A percentile compares a stretch with the other conserved stretches of the same genome.
Evolutionary conservation across 2,329 filamentous ascomycete species (phyloP).

Genomic region (Xylaria sp.): DNA sequence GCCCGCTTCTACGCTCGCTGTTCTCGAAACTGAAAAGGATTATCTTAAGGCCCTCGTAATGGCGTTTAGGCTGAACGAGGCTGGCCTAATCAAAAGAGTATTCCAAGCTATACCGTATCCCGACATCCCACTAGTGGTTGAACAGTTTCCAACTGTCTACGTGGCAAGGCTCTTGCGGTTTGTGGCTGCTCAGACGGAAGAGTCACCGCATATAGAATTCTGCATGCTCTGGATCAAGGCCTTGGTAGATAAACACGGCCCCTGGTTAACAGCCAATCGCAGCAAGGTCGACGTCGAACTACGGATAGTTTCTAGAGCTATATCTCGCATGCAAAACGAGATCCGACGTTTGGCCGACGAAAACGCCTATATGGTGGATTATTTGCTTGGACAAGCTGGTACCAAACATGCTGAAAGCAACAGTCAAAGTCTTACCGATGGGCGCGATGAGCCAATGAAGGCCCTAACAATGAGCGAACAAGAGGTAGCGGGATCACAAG

Average conservation of each 20-base stretch:
- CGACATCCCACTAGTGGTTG: slow-evolving; percentile 79
- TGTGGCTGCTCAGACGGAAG: slow-evolving; percentile 84
- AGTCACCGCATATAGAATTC: slow-evolving; percentile 92
- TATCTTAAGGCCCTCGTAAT: slow-evolving; percentile 94
- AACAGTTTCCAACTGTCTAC: slow-evolving; percentile 82
- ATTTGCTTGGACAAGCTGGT: slow-evolving; percentile 64
- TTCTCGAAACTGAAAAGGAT: slow-evolving; percentile 71
- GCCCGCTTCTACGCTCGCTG: slow-evolving; percentile 77
- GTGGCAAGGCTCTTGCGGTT: slow-evolving; percentile 84
- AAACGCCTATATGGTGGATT: slow-evolving; percentile 89
- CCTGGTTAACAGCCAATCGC: slow-evolving; percentile 81
- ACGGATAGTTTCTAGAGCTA: slow-evolving; percentile 78
- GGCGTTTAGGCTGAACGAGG: slow-evolving; percentile 94
- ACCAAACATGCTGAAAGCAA: slow-evolving; percentile 25
- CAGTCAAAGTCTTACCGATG: slow-evolving; percentile 20
- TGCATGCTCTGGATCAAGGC: slow-evolving; percentile 92
- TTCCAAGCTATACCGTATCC: slow-evolving; percentile 81
- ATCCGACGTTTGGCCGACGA: slow-evolving; percentile 83
- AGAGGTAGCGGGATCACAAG: slow-evolving; percentile 28
- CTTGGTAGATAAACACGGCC: slow-evolving; percentile 79
- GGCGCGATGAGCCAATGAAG: slow-evolving; percentile 33
- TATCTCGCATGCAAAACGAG: slow-evolving; percentile 81
- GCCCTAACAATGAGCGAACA: slow-evolving; percentile 30
- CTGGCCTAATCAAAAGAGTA: slow-evolving; percentile 78
- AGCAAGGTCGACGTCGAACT: slow-evolving; percentile 84